Conservation (phyloP, 2,329 filamentous ascomycete genomes). For the Colletotrichum gigasporum region DNA sequence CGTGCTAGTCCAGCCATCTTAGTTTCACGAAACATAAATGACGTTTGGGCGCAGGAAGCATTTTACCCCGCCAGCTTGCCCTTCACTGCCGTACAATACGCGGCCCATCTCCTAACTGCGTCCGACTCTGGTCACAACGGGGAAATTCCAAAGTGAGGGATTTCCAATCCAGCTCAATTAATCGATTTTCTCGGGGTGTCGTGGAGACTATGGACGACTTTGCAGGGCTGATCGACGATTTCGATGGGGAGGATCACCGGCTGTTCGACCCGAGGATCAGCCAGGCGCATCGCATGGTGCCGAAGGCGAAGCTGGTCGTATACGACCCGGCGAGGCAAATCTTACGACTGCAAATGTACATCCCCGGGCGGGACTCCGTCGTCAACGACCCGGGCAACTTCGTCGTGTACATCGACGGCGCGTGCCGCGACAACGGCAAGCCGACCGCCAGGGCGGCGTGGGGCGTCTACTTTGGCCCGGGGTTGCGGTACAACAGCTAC, state of each 20-base stretch:
- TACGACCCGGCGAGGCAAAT: constrained; percentile 8
- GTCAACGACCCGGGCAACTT: constrained; percentile 7
- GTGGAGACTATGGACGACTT: neutral
- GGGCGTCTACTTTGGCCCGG: constrained; percentile 38
- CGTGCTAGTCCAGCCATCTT: neutral
- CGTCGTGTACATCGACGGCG: constrained; percentile 37
- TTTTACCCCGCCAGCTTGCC: neutral
- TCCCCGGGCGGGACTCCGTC: neutral
- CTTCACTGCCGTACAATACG: no score
- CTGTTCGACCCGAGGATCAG: neutral
- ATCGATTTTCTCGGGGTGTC: neutral
- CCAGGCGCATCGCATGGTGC: neutral
- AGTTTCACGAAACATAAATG: neutral
- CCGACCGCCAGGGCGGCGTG: constrained; percentile 34
- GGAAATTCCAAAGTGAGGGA: no score
- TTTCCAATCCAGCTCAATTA: neutral
- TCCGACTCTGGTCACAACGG: no score
- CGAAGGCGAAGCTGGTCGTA: neutral
- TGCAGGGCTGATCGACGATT: neutral
- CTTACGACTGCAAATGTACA: constrained; percentile 5
- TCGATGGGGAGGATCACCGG: neutral
- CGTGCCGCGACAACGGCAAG: constrained; percentile 36
- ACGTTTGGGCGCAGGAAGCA: neutral
- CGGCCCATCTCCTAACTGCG: no score
- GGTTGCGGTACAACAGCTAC: constrained; percentile 34